A percentile compares a stretch with the other conserved stretches of the same genome.
Evolutionary conservation across 176 grass and related monocot species (phyloP).

Genomic region (Urochloa ruziziensis): DNA sequence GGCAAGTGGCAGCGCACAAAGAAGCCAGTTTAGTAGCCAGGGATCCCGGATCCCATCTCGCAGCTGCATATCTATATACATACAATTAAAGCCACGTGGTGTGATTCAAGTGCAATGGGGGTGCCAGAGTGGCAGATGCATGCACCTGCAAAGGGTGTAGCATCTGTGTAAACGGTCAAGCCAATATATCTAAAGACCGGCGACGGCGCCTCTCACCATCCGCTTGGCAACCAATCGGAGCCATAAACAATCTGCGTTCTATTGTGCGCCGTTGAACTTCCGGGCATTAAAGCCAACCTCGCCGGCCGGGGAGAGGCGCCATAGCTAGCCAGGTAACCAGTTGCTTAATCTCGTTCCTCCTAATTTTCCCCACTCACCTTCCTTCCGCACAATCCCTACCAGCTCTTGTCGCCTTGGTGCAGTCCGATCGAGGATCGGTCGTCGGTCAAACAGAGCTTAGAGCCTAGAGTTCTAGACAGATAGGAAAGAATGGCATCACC

Average conservation of each 20-base stretch:
- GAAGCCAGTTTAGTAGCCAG: no score
- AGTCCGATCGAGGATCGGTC: background rate
- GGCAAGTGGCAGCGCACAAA: no score
- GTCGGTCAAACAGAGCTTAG: background rate
- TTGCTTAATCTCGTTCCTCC: background rate
- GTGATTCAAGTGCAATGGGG: background rate
- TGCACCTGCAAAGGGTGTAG: background rate
- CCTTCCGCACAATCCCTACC: no score
- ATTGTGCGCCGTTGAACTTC: background rate
- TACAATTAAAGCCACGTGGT: background rate
- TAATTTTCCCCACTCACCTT: background rate
- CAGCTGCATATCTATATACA: background rate
- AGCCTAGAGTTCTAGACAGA: background rate
- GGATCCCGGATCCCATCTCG: background rate
- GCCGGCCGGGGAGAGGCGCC: background rate
- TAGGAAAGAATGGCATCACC: background rate
- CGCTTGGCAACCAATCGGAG: background rate
- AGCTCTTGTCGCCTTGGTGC: background rate
- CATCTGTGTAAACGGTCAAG: conserved; percentile 16
- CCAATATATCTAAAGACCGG: conserved; percentile 22
- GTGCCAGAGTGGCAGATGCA: background rate
- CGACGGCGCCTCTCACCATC: background rate
- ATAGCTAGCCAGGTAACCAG: background rate
- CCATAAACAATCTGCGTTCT: background rate
- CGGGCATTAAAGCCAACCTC: background rate